Base-by-base conservation (phyloP, 148 eudicot genomes). In the Cornus florida region DNA sequence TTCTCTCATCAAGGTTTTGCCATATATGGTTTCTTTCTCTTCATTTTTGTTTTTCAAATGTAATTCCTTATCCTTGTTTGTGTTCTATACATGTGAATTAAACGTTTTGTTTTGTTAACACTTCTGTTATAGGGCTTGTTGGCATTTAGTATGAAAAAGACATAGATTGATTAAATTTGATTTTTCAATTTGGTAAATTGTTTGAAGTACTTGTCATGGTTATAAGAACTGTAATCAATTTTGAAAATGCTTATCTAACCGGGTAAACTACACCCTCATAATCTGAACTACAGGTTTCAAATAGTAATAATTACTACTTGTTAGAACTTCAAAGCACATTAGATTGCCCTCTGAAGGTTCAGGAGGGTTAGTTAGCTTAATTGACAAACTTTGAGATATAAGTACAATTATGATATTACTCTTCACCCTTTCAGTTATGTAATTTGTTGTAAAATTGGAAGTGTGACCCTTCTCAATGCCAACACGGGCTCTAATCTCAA, bases 1-100 rank as follows among this genome's bases (percentile, higher is more conserved):
- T 7, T 88, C 93, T 66, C 84, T 93, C 69, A 64, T 95, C 79
- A 83, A 92, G 94, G 98, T 92, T 23, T 31, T 2, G 17, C 20
- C 5, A 14, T 14, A 2, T 4, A 3, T 57, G 19, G 14, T 16
- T 57, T 17, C 19, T 53, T 19, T 53, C 19, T 53, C 17, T 62
- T 57, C 66, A 3, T 62, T 62, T 62, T 62, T 62, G 23, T 62
- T 62, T 62, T 62, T 6, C 6, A 1, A 57, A 57, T 57, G 20
- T 9, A 43, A 62, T 43, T 67, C 62, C 56, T 39, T n/a, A 14
- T 68, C 33, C 12, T 31, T 68, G 7, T 68, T 68, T 13, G 4
- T 5, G 19, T 19, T 57, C 8, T 43, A 4, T 43, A 43, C 6
- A 43, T 43, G 10, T 57, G 17, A 60, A 20, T 62, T 6, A 20